Percentiles rank a stretch among this genome's conserved stretches.
Conservation (phyloP, 768 basidiomycete species). For the Boletus rubroflammeus region DNA sequence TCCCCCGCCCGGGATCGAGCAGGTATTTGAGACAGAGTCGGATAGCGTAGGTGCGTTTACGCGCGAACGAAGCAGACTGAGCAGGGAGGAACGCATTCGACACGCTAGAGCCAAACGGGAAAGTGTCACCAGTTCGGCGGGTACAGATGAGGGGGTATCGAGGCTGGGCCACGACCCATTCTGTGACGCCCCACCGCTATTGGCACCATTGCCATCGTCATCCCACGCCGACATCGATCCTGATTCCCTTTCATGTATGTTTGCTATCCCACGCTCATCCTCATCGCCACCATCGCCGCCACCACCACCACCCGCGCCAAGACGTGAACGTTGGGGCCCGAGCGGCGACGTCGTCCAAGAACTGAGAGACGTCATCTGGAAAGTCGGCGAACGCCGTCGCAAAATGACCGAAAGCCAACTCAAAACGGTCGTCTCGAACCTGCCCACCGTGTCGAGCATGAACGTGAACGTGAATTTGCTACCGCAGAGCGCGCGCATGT, state of each 20-base stretch:
- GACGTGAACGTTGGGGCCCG: conserved; percentile 60
- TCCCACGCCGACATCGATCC: conserved; percentile 16
- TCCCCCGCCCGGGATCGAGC: conserved; percentile 67
- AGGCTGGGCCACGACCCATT: not conserved
- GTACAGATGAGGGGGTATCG: not conserved
- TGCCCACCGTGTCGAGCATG: not conserved
- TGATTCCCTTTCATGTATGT: not conserved
- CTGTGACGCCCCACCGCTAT: not conserved
- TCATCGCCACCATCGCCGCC: no score
- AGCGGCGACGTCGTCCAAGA: conserved; percentile 80
- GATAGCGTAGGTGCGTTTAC: conserved; percentile 35
- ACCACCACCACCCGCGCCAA: conserved; percentile 1
- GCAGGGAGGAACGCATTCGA: conserved; percentile 72
- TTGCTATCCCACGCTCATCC: no score
- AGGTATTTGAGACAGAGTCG: conserved; percentile 75
- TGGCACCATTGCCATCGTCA: not conserved
- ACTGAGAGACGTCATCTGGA: conserved; percentile 84
- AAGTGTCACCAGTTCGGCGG: conserved; percentile 5
- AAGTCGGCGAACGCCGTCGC: conserved; percentile 69
- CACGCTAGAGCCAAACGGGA: conserved; percentile 47
- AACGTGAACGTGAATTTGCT: not conserved
- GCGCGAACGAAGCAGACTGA: conserved; percentile 62
- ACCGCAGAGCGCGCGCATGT: not conserved
- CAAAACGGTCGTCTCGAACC: not conserved
- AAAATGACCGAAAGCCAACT: conserved; percentile 38